Evolutionary conservation across 768 basidiomycete genomes (phyloP).

Genomic region (Pholiota microspora): DNA sequence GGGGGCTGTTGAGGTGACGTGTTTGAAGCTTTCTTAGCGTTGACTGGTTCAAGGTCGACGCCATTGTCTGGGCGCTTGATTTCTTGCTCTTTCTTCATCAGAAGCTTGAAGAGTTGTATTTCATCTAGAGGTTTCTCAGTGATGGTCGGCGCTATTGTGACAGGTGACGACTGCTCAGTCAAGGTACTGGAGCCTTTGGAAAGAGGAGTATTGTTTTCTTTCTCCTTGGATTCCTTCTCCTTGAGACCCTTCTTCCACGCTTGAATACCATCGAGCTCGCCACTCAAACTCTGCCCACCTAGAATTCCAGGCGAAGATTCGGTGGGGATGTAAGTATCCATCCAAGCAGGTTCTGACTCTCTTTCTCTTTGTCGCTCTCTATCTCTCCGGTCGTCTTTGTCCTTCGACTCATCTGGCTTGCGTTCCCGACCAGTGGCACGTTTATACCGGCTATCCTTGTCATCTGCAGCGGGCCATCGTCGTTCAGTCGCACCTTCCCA

Average conservation of each 20-base stretch:
- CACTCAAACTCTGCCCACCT: slow-evolving; percentile 56
- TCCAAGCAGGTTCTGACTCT: slow-evolving; percentile 91
- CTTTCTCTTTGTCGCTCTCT: slow-evolving; percentile 61
- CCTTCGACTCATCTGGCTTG: slow-evolving; percentile 43
- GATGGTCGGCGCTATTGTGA: slow-evolving; percentile 15
- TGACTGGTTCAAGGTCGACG: slow-evolving; percentile 3
- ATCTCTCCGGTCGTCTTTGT: slow-evolving; percentile 48
- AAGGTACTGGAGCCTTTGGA: slow-evolving; percentile 3
- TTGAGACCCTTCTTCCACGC: slow-evolving; percentile 79
- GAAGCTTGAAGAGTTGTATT: slow-evolving; percentile 77
- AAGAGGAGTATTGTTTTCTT: slow-evolving; percentile 10
- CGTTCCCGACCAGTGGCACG: slow-evolving; percentile 58
- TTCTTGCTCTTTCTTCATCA: slow-evolving; percentile 79
- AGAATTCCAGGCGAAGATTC: slow-evolving; percentile 57
- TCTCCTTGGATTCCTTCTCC: slow-evolving; percentile 17
- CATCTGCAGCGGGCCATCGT: slow-evolving; percentile 63
- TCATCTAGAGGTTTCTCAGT: slow-evolving; percentile 61
- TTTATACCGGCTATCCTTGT: slow-evolving; percentile 65
- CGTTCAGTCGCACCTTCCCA: slow-evolving; percentile 49
- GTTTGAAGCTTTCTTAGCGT: neutral
- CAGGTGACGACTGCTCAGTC: neutral
- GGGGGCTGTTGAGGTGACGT: slow-evolving; percentile 5
- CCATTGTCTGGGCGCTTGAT: slow-evolving; percentile 33
- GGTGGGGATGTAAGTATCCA: slow-evolving; percentile 81
- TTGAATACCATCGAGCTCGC: slow-evolving; percentile 80